Evolutionary conservation across 2,329 filamentous ascomycete genomes (phyloP), one percentile per base, ranked within the genome.

Genomic region (Penicillium sp.): DNA sequence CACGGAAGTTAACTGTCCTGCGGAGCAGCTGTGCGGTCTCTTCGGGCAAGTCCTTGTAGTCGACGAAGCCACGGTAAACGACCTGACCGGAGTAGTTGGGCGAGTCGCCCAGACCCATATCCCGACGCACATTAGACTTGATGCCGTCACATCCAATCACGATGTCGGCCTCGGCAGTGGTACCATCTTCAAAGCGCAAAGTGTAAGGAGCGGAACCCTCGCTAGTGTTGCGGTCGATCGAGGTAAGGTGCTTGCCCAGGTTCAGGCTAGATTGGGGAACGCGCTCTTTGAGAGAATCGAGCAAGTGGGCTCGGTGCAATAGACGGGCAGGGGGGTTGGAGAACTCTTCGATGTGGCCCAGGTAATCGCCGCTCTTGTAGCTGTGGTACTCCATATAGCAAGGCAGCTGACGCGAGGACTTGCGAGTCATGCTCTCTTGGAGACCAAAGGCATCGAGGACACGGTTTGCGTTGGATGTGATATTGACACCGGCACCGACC

Each of bases 111-210:
- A 71, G 56, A 5, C 68, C 67, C 48, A 73, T 64, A 29, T 63
- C 56, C 19, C 37, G 53, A 16, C 82, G 72, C 5, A 80, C 76
- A 31, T 74, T 72, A 5, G 79, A 82, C 65, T 80, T 80, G 60
- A 82, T 77, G 2, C 80, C 80, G 60, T 82, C 80, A 53, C 76
- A 78, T 3, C 79, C 79, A 50, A 82, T 72, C 0, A 80, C 74
- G 49, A 74, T 70, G 60, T 76, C 75, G 14, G 79, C 74, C 45
- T 76, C 68, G 2, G 73, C 75, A 1, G 68, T 69, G 7, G 69
- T 70, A 0, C 79, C 79, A 58, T 82, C 80, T 16, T 70, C 63
- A 53, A 82, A 82, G 21, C 65, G 66, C 44, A 82, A 63, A 7
- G 68, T 61, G 4, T 63, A 79, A 53, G 63, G 70, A 61, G 53